These are phyloP conservation scores for Calonectria honghensis DNA, from an alignment of 2,329 filamentous ascomycete species.

Conservation along the genomic window DNA sequence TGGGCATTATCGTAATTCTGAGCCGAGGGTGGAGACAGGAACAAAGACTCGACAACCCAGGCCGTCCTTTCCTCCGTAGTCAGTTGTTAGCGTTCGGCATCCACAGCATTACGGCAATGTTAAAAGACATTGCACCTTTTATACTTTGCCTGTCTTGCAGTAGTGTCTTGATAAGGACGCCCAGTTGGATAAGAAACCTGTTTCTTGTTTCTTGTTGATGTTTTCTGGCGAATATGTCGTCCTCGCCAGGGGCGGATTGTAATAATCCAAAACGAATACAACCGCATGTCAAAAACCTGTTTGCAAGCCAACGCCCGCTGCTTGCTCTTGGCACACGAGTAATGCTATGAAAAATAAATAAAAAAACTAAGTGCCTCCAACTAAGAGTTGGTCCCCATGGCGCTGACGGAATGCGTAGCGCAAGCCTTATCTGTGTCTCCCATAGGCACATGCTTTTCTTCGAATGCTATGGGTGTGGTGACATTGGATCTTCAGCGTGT, in stretches of 20 bases:
- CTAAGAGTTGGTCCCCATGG: neutral
- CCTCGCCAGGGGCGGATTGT: too few species aligned
- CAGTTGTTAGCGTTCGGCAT: constrained; percentile 7
- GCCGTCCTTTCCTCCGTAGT: neutral
- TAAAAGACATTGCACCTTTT: neutral
- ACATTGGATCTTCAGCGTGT: constrained; percentile 7
- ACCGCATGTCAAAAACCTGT: neutral
- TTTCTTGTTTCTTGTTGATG: too few species aligned
- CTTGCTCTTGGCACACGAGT: neutral
- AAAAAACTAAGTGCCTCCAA: neutral
- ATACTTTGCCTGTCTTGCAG: constrained; percentile 10
- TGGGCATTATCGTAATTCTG: neutral
- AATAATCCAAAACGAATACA: neutral
- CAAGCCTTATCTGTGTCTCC: constrained; percentile 8
- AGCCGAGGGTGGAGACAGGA: constrained; percentile 8
- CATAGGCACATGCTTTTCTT: neutral
- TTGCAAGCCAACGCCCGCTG: neutral
- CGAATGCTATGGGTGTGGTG: constrained; percentile 2
- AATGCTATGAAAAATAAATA: neutral
- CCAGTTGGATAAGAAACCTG: neutral
- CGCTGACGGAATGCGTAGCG: constrained; percentile 1
- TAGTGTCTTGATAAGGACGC: neutral
- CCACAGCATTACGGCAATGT: constrained; percentile 13
- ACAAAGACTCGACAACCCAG: neutral
- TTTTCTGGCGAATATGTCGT: neutral